These are phyloP conservation scores for Bothia castanella DNA, from an alignment of 1,284 basidiomycete genomes.

Conservation along the genomic window DNA sequence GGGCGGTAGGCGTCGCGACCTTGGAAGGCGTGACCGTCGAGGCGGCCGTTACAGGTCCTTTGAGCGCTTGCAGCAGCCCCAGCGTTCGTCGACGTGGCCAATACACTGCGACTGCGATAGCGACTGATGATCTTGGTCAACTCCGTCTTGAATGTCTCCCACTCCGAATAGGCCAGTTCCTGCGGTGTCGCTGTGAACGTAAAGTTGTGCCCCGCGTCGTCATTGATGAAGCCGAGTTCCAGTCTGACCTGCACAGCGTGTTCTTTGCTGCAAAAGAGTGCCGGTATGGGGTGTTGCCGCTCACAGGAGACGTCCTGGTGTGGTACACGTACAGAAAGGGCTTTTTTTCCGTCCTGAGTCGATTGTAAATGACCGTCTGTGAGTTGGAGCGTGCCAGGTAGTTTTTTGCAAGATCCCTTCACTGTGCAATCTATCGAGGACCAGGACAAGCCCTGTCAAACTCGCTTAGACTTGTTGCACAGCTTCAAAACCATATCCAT, in stretches of 20 bases:
- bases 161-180: conserved; percentile 57
- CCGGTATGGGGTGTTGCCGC: conserved; percentile 42
- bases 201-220: conserved; percentile 73
- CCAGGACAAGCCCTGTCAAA: conserved; percentile 1
- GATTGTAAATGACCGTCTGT: conserved; percentile 65
- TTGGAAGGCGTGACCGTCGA: conserved; percentile 28
- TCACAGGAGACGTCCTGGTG: conserved; percentile 60
- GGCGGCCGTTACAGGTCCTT: conserved; percentile 23
- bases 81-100: conserved; percentile 10
- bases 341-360: conserved; percentile 64
- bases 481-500: too few species aligned
- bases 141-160: conserved; percentile 76
- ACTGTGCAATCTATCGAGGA: conserved; percentile 48
- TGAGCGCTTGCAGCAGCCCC: conserved; percentile 24
- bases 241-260: conserved; percentile 71
- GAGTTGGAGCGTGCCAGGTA: conserved; percentile 65
- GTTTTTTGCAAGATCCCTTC: conserved; percentile 78
- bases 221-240: conserved; percentile 61
- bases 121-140: conserved; percentile 69
- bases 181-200: conserved; percentile 64
- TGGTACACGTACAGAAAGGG: conserved; percentile 57
- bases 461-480: too few species aligned
- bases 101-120: conserved; percentile 47
- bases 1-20: conserved; percentile 26
- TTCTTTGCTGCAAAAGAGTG: conserved; percentile 79